A percentile compares a stretch with the other conserved stretches of the same genome.
These are phyloP conservation scores for Orbilia ellipsospora DNA, from an alignment of 2,329 filamentous ascomycete species.

Conservation along the genomic window DNA sequence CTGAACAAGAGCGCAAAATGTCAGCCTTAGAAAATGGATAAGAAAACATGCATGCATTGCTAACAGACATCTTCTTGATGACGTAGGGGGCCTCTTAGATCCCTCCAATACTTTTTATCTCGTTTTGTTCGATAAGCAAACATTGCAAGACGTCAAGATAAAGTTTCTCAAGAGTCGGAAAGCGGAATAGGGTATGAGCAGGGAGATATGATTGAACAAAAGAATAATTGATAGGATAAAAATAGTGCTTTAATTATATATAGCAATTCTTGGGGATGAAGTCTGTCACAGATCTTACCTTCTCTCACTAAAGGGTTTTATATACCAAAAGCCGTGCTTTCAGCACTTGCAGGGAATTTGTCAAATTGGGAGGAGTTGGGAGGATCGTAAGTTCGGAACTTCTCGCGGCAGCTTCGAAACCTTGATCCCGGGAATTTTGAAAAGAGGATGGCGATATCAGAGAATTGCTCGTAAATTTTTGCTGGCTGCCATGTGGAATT, in stretches of 20 bases:
- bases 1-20: constrained; percentile 9
- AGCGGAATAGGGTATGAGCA: not conserved
- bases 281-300: constrained; percentile 7
- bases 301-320: constrained; percentile 1
- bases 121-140: constrained; percentile 28
- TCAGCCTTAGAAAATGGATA: constrained; percentile 27
- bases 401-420: constrained; percentile 17
- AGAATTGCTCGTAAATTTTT: not conserved
- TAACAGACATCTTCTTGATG: constrained; percentile 51
- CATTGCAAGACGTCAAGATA: constrained; percentile 13
- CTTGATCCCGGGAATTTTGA: constrained; percentile 27
- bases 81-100: constrained; percentile 24
- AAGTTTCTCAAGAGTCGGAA: not conserved
- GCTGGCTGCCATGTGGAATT: constrained; percentile 14
- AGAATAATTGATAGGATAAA: not conserved
- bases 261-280: not conserved
- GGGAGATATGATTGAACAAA: not conserved
- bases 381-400: constrained; percentile 21
- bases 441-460: constrained; percentile 6
- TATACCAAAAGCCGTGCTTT: constrained; percentile 21
- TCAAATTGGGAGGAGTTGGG: constrained; percentile 7
- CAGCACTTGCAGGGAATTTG: constrained; percentile 25
- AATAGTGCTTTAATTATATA: not conserved
- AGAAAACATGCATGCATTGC: not conserved
- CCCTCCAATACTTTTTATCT: constrained; percentile 43